Conservation (phyloP, 2,329 filamentous ascomycete genomes). For the Cladosporium velox region DNA sequence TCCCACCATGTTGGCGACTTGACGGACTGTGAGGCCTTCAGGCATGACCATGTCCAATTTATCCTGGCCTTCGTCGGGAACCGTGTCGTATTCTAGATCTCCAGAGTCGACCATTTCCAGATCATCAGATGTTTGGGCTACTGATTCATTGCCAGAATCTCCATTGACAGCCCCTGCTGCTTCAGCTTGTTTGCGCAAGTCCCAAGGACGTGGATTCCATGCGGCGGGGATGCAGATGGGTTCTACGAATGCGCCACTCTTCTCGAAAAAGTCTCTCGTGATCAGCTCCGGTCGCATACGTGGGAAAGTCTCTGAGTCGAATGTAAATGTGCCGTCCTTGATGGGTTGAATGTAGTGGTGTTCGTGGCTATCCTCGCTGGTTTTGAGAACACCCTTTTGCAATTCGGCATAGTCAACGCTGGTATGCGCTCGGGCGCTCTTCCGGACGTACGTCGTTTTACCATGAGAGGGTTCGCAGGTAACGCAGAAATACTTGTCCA, state of each 20-base stretch:
- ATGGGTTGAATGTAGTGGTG: slow-evolving; percentile 70
- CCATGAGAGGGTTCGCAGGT: slow-evolving; percentile 62
- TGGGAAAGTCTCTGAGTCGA: slow-evolving; percentile 63
- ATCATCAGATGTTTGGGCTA: slow-evolving; percentile 31
- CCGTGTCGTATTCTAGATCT: slow-evolving; percentile 52
- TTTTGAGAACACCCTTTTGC: slow-evolving; percentile 66
- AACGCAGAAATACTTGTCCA: slow-evolving; percentile 68
- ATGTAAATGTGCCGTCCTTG: slow-evolving; percentile 64
- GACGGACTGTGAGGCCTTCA: slow-evolving; percentile 61
- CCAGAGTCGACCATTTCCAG: slow-evolving; percentile 30
- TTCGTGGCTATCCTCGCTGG: slow-evolving; percentile 63
- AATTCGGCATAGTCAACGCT: slow-evolving; percentile 69
- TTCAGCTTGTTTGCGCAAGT: slow-evolving; percentile 23
- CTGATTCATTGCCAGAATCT: slow-evolving; percentile 1
- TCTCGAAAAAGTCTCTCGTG: slow-evolving; percentile 64
- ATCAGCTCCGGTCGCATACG: slow-evolving; percentile 65
- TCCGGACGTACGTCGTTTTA: slow-evolving; percentile 66
- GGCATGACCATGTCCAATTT: slow-evolving; percentile 69
- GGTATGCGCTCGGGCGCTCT: slow-evolving; percentile 64
- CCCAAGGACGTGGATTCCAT: slow-evolving; percentile 58
- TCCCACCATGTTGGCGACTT: slow-evolving; percentile 65
- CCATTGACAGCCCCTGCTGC: slow-evolving; percentile 14
- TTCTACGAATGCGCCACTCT: slow-evolving; percentile 63
- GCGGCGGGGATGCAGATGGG: slow-evolving; percentile 66
- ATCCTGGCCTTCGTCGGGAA: slow-evolving; percentile 63